phyloP scores from a whole-genome alignment of 1,139 yeast genomes.

The Kodamaea alishanica region DNA sequence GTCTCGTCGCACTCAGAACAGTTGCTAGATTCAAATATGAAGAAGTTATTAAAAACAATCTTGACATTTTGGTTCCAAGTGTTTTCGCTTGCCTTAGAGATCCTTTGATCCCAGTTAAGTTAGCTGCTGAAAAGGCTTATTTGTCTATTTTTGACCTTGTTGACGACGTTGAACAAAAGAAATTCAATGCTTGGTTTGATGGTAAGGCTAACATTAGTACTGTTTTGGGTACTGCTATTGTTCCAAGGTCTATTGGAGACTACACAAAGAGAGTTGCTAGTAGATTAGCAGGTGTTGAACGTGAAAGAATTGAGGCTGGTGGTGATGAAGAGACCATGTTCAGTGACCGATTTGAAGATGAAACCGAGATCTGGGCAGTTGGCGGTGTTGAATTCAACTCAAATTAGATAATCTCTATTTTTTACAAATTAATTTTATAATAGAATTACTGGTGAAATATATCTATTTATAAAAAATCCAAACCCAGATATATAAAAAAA shows the following conservation, averaged over 20 bases:
- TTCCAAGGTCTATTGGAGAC: constrained; percentile 75
- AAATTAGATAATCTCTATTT: neutral
- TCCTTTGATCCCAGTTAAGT: constrained; percentile 79
- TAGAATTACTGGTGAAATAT: neutral
- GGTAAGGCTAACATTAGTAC: constrained; percentile 28
- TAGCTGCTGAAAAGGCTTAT: constrained; percentile 93
- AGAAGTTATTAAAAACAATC: constrained; percentile 45
- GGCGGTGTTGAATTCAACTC: constrained; percentile 55
- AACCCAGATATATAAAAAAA: neutral
- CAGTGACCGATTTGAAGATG: constrained; percentile 85
- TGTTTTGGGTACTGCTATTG: constrained; percentile 48
- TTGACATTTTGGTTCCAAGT: constrained; percentile 62
- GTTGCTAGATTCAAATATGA: constrained; percentile 60
- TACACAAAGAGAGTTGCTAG: constrained; percentile 84
- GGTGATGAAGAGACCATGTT: constrained; percentile 86
- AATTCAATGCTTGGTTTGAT: constrained; percentile 61
- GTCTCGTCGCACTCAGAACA: constrained; percentile 75
- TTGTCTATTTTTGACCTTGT: constrained; percentile 68
- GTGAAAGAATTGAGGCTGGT: constrained; percentile 84
- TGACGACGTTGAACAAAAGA: constrained; percentile 57
- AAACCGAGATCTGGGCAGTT: constrained; percentile 81
- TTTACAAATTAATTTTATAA: neutral
- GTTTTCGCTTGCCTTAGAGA: constrained; percentile 85
- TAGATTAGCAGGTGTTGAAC: constrained; percentile 78
- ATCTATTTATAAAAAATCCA: neutral